Base-by-base conservation (phyloP, 2,329 filamentous ascomycete species). In the Talaromyces pinophilus region DNA sequence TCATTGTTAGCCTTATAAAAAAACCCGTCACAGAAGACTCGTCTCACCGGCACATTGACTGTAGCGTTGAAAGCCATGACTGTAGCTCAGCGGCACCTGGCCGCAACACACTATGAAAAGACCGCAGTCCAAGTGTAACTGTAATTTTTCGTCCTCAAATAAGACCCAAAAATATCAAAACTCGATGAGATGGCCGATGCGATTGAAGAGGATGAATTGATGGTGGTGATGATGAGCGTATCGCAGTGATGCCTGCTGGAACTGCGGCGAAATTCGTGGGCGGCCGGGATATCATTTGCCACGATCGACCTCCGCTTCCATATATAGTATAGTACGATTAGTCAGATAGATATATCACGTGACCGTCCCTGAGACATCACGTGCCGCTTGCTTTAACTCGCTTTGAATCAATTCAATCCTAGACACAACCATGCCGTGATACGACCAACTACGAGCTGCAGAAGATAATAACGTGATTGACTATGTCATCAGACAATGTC, bases 61-160 rank as follows among this genome's bases (percentile, higher is more conserved):
- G 82, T 78, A 71, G 80, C 77, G 74, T 83, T 82, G 72, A 84
- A 83, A 74, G 83, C 83, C 84, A 85, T 85, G 73, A 67, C 80
- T 72, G 72, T 73, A 69, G 60, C 67, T 71, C 62, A 72, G 76
- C 77, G 77, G 78, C 77, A 67, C 77, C 73, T 60, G 75, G 78
- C 78, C 78, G 77, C 75, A 68, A 60, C 64, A 42, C 50, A 28
- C 50, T 30, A 11, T 15, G 40, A 59, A 38, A 60, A 50, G 35
- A 19, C 48, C 35, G 52, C 52, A 65, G 42, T 38, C 50, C 52
- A 38, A 50, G 59, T 13, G 59, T 54, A 28, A 2, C 13, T 48
- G 40, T 25, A 10, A 52, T 52, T 35, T 1, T 19, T 17, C 15
- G 33, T 50, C 57, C 67, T 59, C 68, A 67, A 69, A 55, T 50